Base-by-base conservation (phyloP, 805 yeast genomes). In the Schwanniomyces sp. region DNA sequence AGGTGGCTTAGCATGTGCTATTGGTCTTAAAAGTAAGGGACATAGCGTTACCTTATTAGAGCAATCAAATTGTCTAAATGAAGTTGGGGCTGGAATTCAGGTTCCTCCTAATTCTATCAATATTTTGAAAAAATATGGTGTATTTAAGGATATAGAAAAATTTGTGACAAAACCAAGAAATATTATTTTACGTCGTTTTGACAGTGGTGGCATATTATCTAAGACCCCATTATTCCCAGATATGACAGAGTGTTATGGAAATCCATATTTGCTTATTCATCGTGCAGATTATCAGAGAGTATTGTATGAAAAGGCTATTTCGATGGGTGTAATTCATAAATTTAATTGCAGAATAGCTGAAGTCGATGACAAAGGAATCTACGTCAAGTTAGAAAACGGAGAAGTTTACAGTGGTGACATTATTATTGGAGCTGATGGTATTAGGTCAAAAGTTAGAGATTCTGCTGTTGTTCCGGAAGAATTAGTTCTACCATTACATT, bases 1-100 rank as follows among this genome's bases (percentile, higher is more conserved):
- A 25, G 67, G 69, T 12, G 67, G 67, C n/a, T 46, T 63, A 7
- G 53, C 66, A 16, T 64, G 67, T 8, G 64, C 62, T 17, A 56
- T 63, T 36, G 65, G 59, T 7, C 48, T 63, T 36, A 47, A 46
- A n/a, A 26, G 44, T 16, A 45, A 52, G 8, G 69, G 66, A n/a
- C 67, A 63, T 45, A 40, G 44, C 5, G 69, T 63, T 17, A 49
- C 47, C 2, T 40, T 63, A 16, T 50, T 63, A 14, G 69, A 63
- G 44, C 52, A 58, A 21, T 62, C 68, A 8, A 47, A 52, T 7
- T 50, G 46, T 26, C 49, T 62, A 17, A 62, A 63, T 6, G 69
- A 63, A 48, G 67, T 64, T 30, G 69, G 69, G 8, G 69, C 69
- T 10, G 69, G 69, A 16, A 63, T 63, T 42, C 69, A 63, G 48